phyloP scores from a whole-genome alignment of 2,329 filamentous ascomycete species.

The Sphaceloma murrayae region DNA sequence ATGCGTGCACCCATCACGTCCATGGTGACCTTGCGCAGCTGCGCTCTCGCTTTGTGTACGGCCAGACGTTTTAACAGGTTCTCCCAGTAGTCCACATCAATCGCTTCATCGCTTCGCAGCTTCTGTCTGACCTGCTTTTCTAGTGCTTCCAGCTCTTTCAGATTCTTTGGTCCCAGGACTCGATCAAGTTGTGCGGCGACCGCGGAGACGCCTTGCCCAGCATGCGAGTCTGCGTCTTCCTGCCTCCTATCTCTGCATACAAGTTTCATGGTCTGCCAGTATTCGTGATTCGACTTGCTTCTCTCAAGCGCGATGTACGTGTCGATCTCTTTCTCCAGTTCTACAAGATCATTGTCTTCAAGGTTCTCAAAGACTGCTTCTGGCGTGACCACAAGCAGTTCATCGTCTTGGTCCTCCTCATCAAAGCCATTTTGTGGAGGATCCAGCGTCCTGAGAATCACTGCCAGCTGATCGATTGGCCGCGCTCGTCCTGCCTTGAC shows the following conservation, averaged over 20 bases:
- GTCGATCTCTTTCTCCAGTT: conserved; percentile 75
- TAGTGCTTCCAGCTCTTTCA: conserved; percentile 74
- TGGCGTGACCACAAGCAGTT: conserved; percentile 69
- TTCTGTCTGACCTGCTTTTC: conserved; percentile 83
- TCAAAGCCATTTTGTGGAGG: conserved; percentile 67
- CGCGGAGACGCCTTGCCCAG: conserved; percentile 68
- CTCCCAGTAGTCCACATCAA: conserved; percentile 97
- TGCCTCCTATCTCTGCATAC: conserved; percentile 69
- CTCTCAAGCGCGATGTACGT: conserved; percentile 71
- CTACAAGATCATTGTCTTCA: conserved; percentile 54
- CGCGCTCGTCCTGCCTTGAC: conserved; percentile 85
- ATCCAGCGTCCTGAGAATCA: conserved; percentile 82
- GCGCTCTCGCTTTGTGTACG: conserved; percentile 87
- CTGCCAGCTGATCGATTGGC: conserved; percentile 87
- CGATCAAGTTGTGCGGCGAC: conserved; percentile 83
- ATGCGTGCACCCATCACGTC: conserved; percentile 62
- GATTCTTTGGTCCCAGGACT: conserved; percentile 73
- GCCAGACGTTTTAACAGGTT: conserved; percentile 75
- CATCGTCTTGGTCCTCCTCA: conserved; percentile 72
- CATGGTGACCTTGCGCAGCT: conserved; percentile 66
- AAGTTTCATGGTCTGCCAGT: conserved; percentile 80
- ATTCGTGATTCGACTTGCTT: conserved; percentile 67
- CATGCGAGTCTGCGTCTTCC: conserved; percentile 48
- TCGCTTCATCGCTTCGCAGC: conserved; percentile 76
- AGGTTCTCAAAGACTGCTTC: conserved; percentile 70